Evolutionary conservation across 73 alveolate species (phyloP).

Genomic region (Urostyla sp.): DNA sequence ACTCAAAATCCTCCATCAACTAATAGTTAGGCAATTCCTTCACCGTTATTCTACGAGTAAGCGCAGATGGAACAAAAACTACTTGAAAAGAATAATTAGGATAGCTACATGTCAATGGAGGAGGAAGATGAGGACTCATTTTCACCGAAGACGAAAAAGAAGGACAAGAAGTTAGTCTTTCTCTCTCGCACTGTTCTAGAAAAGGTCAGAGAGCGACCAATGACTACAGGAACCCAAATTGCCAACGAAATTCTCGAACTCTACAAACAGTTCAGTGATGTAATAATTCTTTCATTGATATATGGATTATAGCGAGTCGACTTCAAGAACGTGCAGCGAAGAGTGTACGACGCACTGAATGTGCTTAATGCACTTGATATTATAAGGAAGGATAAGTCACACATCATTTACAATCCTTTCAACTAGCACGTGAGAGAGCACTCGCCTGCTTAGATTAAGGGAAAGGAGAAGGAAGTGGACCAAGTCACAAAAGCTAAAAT

Average conservation of each 20-base stretch:
- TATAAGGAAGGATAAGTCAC: slow-evolving; percentile 72
- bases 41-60: too few species aligned
- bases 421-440: neutral
- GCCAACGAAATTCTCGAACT: slow-evolving; percentile 65
- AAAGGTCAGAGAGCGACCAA: slow-evolving; percentile 41
- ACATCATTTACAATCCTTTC: slow-evolving; percentile 33
- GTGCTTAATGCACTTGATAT: slow-evolving; percentile 87
- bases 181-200: slow-evolving; percentile 57
- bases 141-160: too few species aligned
- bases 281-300: neutral
- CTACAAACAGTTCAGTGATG: slow-evolving; percentile 37
- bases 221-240: slow-evolving; percentile 68
- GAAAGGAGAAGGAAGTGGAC: neutral
- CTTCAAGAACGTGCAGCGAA: slow-evolving; percentile 87
- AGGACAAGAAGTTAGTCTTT: slow-evolving; percentile 67
- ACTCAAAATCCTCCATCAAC: too few species aligned
- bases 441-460: neutral
- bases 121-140: too few species aligned
- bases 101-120: too few species aligned
- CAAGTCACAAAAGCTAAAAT: neutral
- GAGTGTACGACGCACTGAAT: slow-evolving; percentile 93
- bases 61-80: too few species aligned
- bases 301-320: slow-evolving; percentile 43
- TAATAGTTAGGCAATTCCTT: too few species aligned
- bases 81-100: too few species aligned